Percentiles rank a stretch among this genome's conserved stretches.
Evolutionary conservation across 352 stramenopile species (phyloP).

Genomic region (Globisporangium barbulae): DNA sequence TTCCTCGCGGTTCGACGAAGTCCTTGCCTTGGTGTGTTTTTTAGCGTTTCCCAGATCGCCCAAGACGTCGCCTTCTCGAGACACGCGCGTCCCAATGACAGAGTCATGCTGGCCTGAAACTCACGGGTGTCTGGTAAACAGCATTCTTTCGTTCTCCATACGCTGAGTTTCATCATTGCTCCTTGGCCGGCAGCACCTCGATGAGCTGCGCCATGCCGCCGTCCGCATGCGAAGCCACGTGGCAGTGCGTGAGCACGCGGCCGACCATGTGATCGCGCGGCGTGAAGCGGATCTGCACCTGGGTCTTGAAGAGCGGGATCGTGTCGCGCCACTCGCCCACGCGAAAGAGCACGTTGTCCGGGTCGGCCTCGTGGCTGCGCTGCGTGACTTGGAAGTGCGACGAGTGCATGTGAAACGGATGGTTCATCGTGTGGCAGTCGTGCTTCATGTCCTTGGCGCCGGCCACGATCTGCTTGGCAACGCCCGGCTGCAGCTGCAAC

Average conservation of each 20-base stretch:
- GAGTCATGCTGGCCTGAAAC: too few relatives aligned
- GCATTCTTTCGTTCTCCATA: too few relatives aligned
- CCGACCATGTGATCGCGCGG: constrained; percentile 63
- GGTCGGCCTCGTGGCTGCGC: constrained; percentile 39
- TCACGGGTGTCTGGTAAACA: not conserved
- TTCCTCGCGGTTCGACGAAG: too few relatives aligned
- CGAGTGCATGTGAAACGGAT: constrained; percentile 79
- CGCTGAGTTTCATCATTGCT: not conserved
- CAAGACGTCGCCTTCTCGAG: too few relatives aligned
- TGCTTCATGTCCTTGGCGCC: constrained; percentile 16
- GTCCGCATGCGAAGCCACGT: constrained; percentile 70
- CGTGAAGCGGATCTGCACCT: constrained; percentile 65
- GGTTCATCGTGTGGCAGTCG: constrained; percentile 67
- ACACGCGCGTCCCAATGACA: too few relatives aligned
- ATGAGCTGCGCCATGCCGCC: constrained; percentile 77
- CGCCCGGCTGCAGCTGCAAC: constrained; percentile 16
- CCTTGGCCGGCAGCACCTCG: constrained; percentile 26
- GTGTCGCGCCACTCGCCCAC: constrained; percentile 78
- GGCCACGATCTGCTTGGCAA: constrained; percentile 13
- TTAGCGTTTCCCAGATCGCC: too few relatives aligned
- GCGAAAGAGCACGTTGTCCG: constrained; percentile 50
- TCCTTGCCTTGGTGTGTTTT: too few relatives aligned
- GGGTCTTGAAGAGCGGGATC: constrained; percentile 62
- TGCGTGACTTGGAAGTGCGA: constrained; percentile 69
- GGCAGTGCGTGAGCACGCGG: constrained; percentile 66